A percentile compares a stretch with the other conserved stretches of the same genome.
Evolutionary conservation across 495 filamentous ascomycete species (phyloP).

Genomic region (Lophium mytilinum): DNA sequence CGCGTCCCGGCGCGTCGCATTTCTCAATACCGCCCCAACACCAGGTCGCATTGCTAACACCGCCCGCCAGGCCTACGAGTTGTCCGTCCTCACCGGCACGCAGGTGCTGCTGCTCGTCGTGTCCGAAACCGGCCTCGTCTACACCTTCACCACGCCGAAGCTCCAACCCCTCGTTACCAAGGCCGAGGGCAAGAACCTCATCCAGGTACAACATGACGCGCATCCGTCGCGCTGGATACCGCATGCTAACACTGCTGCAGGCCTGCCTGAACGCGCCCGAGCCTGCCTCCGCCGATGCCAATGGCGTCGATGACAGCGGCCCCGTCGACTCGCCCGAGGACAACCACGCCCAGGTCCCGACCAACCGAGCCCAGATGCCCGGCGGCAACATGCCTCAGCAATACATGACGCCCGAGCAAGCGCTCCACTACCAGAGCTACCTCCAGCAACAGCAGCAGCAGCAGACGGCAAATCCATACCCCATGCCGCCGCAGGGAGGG

Average conservation of each 20-base stretch:
- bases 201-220: conserved; percentile 62
- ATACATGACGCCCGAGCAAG: conserved; percentile 32
- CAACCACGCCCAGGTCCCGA: conserved; percentile 29
- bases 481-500: conserved; percentile 27
- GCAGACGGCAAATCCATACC: conserved; percentile 29
- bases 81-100: conserved; percentile 95
- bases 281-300: conserved; percentile 75
- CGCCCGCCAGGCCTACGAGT: conserved; percentile 73
- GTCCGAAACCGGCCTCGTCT: conserved; percentile 96
- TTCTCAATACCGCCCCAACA: conserved; percentile 8
- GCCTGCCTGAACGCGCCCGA: conserved; percentile 96
- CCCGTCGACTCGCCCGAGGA: conserved; percentile 38
- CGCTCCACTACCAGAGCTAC: conserved; percentile 38
- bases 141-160: conserved; percentile 99
- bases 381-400: conserved; percentile 23
- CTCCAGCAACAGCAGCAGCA: conserved; percentile 35
- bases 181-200: conserved; percentile 98
- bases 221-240: conserved; percentile 3
- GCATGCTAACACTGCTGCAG: conserved; percentile 40
- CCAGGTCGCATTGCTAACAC: conserved; percentile 11
- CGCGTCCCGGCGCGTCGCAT: conserved; percentile 19
- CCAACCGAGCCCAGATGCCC: conserved; percentile 25
- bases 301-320: conserved; percentile 67
- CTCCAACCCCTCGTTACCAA: conserved; percentile 98
- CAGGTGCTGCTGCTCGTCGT: conserved; percentile 97